phyloP scores from a whole-genome alignment of 805 yeast genomes.

The Metschnikowia matae region DNA sequence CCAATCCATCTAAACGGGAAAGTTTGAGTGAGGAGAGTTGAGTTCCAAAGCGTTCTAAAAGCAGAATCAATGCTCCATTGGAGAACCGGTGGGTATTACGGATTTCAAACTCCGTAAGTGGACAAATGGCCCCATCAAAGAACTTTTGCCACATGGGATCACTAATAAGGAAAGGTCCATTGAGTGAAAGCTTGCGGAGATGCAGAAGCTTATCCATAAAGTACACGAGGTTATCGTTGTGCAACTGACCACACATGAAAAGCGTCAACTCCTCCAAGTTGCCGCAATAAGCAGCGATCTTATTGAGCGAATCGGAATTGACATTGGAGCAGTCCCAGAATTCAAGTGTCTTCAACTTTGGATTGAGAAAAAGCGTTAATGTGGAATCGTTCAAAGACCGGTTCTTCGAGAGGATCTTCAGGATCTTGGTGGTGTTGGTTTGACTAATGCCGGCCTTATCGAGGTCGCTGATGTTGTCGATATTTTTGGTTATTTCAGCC shows the following conservation, averaged over 20 bases:
- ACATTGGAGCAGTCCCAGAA: slow-evolving; percentile 93
- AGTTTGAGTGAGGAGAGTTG: slow-evolving; percentile 55
- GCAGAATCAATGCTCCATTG: slow-evolving; percentile 55
- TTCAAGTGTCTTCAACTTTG: slow-evolving; percentile 53
- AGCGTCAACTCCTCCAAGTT: slow-evolving; percentile 60
- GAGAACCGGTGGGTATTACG: slow-evolving; percentile 82
- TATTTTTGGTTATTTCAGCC: slow-evolving; percentile 56
- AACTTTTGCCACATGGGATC: slow-evolving; percentile 74
- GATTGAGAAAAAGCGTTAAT: slow-evolving; percentile 64
- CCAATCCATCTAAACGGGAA: slow-evolving; percentile 69
- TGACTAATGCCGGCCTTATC: slow-evolving; percentile 73
- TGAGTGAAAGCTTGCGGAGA: slow-evolving; percentile 56
- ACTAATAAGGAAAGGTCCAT: slow-evolving; percentile 87
- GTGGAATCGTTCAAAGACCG: slow-evolving; percentile 74
- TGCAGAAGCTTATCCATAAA: slow-evolving; percentile 54
- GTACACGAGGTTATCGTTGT: slow-evolving; percentile 68
- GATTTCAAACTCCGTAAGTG: slow-evolving; percentile 57
- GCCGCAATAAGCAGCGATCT: slow-evolving; percentile 78
- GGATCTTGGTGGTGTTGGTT: slow-evolving; percentile 63
- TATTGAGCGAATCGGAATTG: slow-evolving; percentile 56
- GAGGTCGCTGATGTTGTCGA: slow-evolving; percentile 70
- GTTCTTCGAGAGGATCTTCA: slow-evolving; percentile 75
- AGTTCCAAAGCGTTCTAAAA: slow-evolving; percentile 56
- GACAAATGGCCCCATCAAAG: slow-evolving; percentile 54
- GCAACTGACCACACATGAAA: slow-evolving; percentile 91